Conservation (phyloP, 768 basidiomycete genomes). For the Tephrocybe sp. region DNA sequence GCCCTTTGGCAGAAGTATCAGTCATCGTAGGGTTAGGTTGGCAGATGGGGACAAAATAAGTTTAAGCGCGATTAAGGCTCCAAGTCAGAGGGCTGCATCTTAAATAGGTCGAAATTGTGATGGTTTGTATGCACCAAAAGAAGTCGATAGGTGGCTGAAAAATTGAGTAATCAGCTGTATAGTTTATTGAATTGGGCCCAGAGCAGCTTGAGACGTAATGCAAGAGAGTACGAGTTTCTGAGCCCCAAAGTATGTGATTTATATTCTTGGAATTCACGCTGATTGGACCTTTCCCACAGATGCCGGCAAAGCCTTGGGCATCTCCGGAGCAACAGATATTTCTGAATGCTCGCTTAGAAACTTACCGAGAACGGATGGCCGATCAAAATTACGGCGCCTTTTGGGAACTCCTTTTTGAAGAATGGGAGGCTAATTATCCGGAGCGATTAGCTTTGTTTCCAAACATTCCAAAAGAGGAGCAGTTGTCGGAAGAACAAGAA, state of each 20-base stretch:
- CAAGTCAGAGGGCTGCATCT: neutral
- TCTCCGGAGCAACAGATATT: neutral
- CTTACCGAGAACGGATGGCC: neutral
- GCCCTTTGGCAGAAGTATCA: neutral
- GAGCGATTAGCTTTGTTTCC: neutral
- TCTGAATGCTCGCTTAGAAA: neutral
- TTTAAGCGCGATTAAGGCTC: neutral
- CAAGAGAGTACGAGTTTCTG: too few species aligned
- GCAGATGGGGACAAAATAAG: neutral
- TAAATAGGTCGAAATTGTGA: neutral
- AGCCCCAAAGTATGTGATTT: too few species aligned
- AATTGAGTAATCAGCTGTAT: neutral
- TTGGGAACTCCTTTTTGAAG: neutral
- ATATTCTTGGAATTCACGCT: too few species aligned
- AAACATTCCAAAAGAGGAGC: neutral
- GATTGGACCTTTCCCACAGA: neutral
- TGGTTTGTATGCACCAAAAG: neutral
- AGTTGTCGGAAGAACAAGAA: neutral
- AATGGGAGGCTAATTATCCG: slow-evolving; percentile 1
- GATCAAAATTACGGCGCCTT: neutral
- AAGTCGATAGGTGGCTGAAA: neutral
- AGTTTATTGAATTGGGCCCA: too few species aligned
- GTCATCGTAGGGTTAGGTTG: neutral
- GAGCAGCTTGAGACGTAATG: too few species aligned
- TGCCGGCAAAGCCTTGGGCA: neutral